These are phyloP conservation scores for Myriangium duriaei DNA, from an alignment of 2,329 filamentous ascomycete genomes.

Conservation along the genomic window DNA sequence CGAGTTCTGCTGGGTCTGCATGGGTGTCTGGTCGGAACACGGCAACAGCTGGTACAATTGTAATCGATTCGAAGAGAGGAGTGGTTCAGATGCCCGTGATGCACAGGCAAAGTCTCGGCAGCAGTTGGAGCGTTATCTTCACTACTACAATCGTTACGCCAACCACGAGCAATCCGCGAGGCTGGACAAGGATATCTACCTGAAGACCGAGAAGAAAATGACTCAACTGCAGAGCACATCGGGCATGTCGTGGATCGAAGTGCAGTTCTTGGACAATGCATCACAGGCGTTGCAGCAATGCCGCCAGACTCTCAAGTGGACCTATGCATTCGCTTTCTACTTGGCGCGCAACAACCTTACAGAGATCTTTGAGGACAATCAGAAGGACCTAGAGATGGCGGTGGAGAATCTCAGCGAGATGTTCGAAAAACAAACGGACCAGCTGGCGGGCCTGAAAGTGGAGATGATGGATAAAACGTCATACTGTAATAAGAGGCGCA, in stretches of 20 bases:
- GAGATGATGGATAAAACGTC: constrained; percentile 98
- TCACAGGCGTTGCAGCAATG: constrained; percentile 91
- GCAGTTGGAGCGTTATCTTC: constrained; percentile 87
- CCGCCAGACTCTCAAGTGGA: constrained; percentile 98
- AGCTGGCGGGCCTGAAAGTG: constrained; percentile 76
- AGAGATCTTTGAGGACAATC: constrained; percentile 96
- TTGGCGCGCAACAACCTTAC: constrained; percentile 91
- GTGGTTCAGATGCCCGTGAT: constrained; percentile 76
- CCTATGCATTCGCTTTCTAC: constrained; percentile 96
- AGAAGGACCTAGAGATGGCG: constrained; percentile 93
- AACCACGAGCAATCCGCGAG: constrained; percentile 98
- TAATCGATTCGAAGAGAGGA: constrained; percentile 94
- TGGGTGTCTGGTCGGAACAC: constrained; percentile 97
- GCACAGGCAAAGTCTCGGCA: constrained; percentile 84
- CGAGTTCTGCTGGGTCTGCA: constrained; percentile 99
- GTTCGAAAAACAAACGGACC: constrained; percentile 93
- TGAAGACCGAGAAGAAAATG: constrained; percentile 99
- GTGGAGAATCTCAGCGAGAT: constrained; percentile 96
- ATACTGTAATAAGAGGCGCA: constrained; percentile 84
- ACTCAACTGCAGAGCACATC: constrained; percentile 85
- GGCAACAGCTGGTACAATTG: constrained; percentile 99
- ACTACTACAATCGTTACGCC: constrained; percentile 98
- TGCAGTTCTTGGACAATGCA: constrained; percentile 88
- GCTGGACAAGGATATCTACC: constrained; percentile 87
- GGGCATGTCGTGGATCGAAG: constrained; percentile 97